These are phyloP conservation scores for Colletotrichum agaves DNA, from an alignment of 2,329 filamentous ascomycete species.

Conservation along the genomic window DNA sequence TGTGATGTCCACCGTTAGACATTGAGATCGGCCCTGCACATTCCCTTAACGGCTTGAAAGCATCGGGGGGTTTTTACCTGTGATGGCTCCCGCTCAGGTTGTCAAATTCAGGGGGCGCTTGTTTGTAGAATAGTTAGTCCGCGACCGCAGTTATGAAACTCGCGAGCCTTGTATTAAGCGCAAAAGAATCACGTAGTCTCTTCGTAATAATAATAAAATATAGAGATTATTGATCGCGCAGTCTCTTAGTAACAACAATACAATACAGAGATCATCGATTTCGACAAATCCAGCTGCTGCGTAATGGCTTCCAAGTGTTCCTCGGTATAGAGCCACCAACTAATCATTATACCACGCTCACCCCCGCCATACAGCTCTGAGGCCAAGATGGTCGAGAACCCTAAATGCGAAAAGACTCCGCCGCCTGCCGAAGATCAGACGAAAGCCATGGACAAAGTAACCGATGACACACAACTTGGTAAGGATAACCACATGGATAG, in stretches of 20 bases:
- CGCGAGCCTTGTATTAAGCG: too few relatives aligned
- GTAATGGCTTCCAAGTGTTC: background rate
- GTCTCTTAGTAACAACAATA: too few relatives aligned
- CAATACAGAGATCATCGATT: too few relatives aligned
- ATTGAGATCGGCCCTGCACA: slow-evolving; percentile 28
- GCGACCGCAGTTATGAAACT: too few relatives aligned
- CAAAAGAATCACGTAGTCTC: too few relatives aligned
- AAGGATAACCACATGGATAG: slow-evolving; percentile 20
- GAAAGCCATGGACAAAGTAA: background rate
- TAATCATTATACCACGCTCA: background rate
- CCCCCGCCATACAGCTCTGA: background rate
- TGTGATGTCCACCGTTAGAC: slow-evolving; percentile 20
- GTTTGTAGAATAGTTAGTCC: too few relatives aligned
- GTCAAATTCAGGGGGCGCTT: too few relatives aligned
- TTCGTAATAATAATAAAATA: too few relatives aligned
- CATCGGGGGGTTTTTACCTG: background rate
- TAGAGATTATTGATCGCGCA: too few relatives aligned
- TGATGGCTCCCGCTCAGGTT: too few relatives aligned
- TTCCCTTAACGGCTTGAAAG: slow-evolving; percentile 4
- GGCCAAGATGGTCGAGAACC: background rate
- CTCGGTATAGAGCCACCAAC: background rate
- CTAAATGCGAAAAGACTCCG: background rate
- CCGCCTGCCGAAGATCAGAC: slow-evolving; percentile 33
- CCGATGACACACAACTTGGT: slow-evolving; percentile 10
- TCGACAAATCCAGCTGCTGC: background rate